Evolutionary conservation across 2,329 filamentous ascomycete genomes (phyloP).

Genomic region (Paecilomyces fulvus): DNA sequence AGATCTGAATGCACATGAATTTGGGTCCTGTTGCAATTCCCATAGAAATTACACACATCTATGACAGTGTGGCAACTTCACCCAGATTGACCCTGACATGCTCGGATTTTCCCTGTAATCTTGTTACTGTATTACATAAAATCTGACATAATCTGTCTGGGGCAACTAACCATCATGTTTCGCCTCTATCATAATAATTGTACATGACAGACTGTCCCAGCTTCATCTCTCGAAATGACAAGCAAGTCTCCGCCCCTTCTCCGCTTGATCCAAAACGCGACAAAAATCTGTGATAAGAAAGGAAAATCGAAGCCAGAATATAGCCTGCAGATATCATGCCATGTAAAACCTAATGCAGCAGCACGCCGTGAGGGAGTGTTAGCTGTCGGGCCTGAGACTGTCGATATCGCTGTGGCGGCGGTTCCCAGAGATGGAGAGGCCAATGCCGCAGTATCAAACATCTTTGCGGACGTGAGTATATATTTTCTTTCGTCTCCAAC

Average conservation of each 20-base stretch:
- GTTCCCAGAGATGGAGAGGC: slow-evolving; percentile 59
- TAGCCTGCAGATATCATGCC: slow-evolving; percentile 54
- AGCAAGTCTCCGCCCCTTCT: background rate
- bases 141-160: too few relatives aligned
- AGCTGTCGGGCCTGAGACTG: slow-evolving; percentile 46
- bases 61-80: too few relatives aligned
- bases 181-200: background rate
- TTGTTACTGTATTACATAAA: too few relatives aligned
- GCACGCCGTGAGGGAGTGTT: slow-evolving; percentile 54
- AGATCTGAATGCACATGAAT: too few relatives aligned
- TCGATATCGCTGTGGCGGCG: slow-evolving; percentile 59
- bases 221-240: background rate
- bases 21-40: too few relatives aligned
- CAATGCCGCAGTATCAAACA: slow-evolving; percentile 56
- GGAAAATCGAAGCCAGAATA: slow-evolving; percentile 9
- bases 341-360: slow-evolving; percentile 58
- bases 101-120: too few relatives aligned
- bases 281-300: background rate
- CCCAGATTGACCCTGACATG: too few relatives aligned
- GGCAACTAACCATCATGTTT: background rate
- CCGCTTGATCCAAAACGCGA: background rate
- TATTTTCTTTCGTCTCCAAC: background rate
- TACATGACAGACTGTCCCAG: background rate
- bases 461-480: slow-evolving; percentile 50
- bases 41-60: too few relatives aligned